Evolutionary conservation across 2,329 filamentous ascomycete genomes (phyloP), one percentile per base, ranked within the genome.

Genomic region (Penicillium brevicompactum): DNA sequence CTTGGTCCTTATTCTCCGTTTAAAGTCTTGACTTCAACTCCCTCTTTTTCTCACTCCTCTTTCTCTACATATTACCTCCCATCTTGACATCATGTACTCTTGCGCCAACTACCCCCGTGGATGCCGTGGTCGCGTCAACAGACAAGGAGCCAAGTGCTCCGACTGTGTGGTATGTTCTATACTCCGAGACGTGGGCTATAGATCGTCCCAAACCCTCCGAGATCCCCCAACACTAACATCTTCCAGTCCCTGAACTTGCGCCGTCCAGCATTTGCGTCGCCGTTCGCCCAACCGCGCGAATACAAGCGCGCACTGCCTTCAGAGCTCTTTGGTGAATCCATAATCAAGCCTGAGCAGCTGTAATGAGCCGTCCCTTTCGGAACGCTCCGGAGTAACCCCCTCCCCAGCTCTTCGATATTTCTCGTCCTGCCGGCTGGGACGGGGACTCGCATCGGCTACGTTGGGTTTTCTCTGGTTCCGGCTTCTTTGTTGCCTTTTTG

Each of bases 21-120:
- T 13, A 50, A 44, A 49, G 46, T 49, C 49, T 53, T 49, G 45
- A 53, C 42, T 34, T 47, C 45, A 27, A 5, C 49, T 5, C 46
- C n/a, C 18, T 43, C 42, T 51, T 31, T 45, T 32, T 37, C 27
- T 46, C 32, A 37, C 32, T 42, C 52, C 18, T 58, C 14, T 53
- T 16, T 37, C 24, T 37, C 34, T 18, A 2, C 18, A 18, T 18
- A 18, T 8, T 27, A 27, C 24, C 24, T 27, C 24, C 27, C 42
- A 51, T 38, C 27, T 27, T 27, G 44, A 46, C 60, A 70, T 42
- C 51, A 79, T 79, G 77, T 79, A 73, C 69, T 79, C 77, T 30
- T 79, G 77, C 68, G 71, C 71, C 54, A 79, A 79, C 61, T 77
- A 78, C 54, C 74, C 76, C 52, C 76, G 77, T 48, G 77, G 77